A percentile compares a stretch with the other conserved stretches of the same genome.
Evolutionary conservation across 768 basidiomycete genomes (phyloP).

Genomic region (Pseudohyphozyma bogoriensis): DNA sequence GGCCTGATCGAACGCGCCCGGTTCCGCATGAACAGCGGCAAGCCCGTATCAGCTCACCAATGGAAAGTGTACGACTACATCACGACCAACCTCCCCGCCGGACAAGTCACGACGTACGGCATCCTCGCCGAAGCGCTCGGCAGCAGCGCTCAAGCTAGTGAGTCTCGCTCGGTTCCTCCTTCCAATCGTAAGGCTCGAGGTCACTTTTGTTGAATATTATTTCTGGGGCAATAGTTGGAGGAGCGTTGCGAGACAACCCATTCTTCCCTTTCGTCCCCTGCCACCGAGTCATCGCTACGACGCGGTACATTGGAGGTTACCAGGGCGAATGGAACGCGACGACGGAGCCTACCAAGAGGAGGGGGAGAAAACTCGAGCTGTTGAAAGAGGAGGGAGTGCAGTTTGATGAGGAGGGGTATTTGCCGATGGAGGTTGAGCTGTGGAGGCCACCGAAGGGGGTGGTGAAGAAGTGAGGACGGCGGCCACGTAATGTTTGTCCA

Average conservation of each 20-base stretch:
- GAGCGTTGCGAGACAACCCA: constrained; percentile 54
- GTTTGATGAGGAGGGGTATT: constrained; percentile 45
- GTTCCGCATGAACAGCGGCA: neutral
- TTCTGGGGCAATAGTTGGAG: no score
- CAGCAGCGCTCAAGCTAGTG: neutral
- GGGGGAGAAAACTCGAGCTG: constrained; percentile 43
- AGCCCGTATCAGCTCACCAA: neutral
- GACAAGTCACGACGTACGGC: constrained; percentile 28
- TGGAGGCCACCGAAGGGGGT: no score
- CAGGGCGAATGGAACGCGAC: constrained; percentile 47
- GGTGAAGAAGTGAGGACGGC: no score
- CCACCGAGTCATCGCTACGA: constrained; percentile 58
- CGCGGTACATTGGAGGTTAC: constrained; percentile 54
- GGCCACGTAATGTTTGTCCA: no score
- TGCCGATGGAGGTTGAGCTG: no score
- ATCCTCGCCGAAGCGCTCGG: constrained; percentile 7
- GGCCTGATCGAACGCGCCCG: neutral
- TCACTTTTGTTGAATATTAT: no score
- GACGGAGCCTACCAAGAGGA: constrained; percentile 31
- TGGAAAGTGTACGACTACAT: constrained; percentile 17
- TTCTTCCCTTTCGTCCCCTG: constrained; percentile 61
- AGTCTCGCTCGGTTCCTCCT: neutral
- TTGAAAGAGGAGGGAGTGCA: constrained; percentile 49
- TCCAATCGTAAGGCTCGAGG: neutral
- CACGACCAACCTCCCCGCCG: constrained; percentile 17